A percentile compares a stretch with the other conserved stretches of the same genome.
Evolutionary conservation across 129 eudicot genomes (phyloP).

Genomic region (Tagetes erecta): DNA sequence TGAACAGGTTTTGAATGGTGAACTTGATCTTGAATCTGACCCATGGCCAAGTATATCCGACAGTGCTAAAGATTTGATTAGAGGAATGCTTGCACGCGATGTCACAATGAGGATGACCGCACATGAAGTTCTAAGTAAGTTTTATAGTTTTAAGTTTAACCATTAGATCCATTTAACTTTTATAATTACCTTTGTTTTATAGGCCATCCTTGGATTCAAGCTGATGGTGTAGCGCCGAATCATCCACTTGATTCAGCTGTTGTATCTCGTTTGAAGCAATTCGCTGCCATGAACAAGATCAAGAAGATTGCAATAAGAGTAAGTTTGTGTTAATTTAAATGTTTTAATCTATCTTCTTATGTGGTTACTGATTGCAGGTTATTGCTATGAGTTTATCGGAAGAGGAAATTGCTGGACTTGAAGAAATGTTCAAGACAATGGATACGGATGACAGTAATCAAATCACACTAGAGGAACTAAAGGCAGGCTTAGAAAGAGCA

Average conservation of each 20-base stretch:
- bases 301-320: constrained; percentile 89
- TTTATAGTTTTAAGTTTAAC: too few species aligned
- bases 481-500: constrained; percentile 59
- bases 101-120: constrained; percentile 69
- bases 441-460: constrained; percentile 71
- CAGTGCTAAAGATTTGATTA: constrained; percentile 82
- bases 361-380: constrained; percentile 39
- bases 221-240: constrained; percentile 80
- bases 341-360: neutral
- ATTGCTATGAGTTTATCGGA: constrained; percentile 83
- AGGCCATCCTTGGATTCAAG: constrained; percentile 94
- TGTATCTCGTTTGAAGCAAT: constrained; percentile 81
- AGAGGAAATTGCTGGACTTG: constrained; percentile 91
- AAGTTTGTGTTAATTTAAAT: neutral
- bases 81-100: constrained; percentile 77
- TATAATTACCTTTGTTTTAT: neutral
- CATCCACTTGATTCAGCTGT: constrained; percentile 87
- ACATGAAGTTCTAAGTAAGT: constrained; percentile 77
- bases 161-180: neutral
- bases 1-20: constrained; percentile 75
- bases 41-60: constrained; percentile 94
- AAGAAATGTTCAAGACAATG: constrained; percentile 86
- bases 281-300: constrained; percentile 87
- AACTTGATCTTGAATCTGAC: constrained; percentile 84
- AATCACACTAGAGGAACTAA: constrained; percentile 77